Percentiles rank a stretch among this genome's conserved stretches.
Evolutionary conservation across 805 yeast species (phyloP).

Genomic region (Cyberlindnera veronae): DNA sequence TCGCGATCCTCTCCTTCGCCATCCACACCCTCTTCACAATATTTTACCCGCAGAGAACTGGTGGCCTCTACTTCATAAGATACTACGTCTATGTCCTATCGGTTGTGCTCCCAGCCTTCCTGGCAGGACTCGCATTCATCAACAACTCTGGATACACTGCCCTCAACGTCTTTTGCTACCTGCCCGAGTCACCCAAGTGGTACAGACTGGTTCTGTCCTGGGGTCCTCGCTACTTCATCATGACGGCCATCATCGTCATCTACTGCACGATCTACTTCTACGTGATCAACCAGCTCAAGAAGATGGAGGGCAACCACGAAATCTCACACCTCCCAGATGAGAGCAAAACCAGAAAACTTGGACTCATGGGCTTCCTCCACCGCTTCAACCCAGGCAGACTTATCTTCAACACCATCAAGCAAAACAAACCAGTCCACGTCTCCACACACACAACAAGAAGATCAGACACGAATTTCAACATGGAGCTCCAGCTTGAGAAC

Average conservation of each 20-base stretch:
- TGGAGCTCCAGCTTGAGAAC: slow-evolving; percentile 27
- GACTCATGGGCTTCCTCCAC: too few species aligned
- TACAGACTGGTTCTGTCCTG: slow-evolving; percentile 70
- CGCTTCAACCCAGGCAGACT: not conserved
- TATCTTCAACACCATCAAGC: slow-evolving; percentile 2
- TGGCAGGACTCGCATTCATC: slow-evolving; percentile 74
- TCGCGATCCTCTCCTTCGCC: slow-evolving; percentile 79
- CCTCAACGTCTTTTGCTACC: slow-evolving; percentile 71
- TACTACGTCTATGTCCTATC: slow-evolving; percentile 55
- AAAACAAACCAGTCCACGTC: not conserved
- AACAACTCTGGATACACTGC: slow-evolving; percentile 54
- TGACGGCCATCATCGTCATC: slow-evolving; percentile 56
- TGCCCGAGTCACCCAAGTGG: slow-evolving; percentile 73
- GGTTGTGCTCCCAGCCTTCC: slow-evolving; percentile 55
- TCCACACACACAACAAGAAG: not conserved
- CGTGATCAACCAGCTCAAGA: slow-evolving; percentile 50
- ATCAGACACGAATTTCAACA: slow-evolving; percentile 15
- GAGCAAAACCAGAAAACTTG: not conserved
- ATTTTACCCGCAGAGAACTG: slow-evolving; percentile 59
- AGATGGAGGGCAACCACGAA: slow-evolving; percentile 16
- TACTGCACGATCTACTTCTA: slow-evolving; percentile 71
- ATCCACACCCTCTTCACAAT: slow-evolving; percentile 75
- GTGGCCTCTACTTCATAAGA: slow-evolving; percentile 66
- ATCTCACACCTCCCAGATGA: not conserved
- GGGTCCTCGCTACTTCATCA: slow-evolving; percentile 73